phyloP scores from a whole-genome alignment of 768 basidiomycete genomes.

The Collybiopsis luxurians region DNA sequence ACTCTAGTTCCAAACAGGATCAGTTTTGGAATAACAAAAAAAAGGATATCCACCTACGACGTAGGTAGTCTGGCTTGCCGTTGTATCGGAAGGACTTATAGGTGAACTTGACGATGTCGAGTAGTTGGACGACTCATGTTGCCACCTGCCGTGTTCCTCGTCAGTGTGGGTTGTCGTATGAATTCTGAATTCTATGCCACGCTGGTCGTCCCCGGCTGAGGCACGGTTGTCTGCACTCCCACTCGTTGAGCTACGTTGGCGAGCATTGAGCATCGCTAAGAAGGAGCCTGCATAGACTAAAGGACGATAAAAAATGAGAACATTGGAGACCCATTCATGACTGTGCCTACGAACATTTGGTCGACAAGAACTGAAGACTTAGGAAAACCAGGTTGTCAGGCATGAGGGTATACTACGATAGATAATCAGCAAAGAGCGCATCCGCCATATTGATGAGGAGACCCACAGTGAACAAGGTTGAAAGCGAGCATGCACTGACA shows the following conservation, averaged over 20 bases:
- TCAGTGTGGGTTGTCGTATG: not conserved
- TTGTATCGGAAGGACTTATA: not conserved
- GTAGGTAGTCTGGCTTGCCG: not conserved
- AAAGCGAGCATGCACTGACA: conserved; percentile 41
- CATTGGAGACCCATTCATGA: not conserved
- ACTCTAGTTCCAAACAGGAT: not conserved
- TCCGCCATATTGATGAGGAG: not conserved
- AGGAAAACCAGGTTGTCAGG: conserved; percentile 44
- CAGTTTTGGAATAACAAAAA: not conserved
- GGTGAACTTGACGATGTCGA: not conserved
- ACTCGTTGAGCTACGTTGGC: conserved; percentile 20
- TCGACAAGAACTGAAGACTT: conserved; percentile 39
- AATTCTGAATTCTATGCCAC: conserved; percentile 3
- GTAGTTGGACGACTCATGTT: not conserved
- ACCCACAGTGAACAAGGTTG: conserved; percentile 40
- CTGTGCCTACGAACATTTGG: conserved; percentile 33
- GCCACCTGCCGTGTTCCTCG: not conserved
- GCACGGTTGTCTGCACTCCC: too few species aligned
- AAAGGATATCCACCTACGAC: not conserved
- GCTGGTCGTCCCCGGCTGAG: not conserved
- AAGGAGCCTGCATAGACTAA: conserved; percentile 49
- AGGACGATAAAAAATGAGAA: not conserved
- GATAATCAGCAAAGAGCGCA: not conserved
- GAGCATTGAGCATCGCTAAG: conserved; percentile 38
- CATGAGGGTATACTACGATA: conserved; percentile 36